Percentiles rank a stretch among this genome's conserved stretches.
phyloP scores from a whole-genome alignment of 2,329 filamentous ascomycete species.

The Colletotrichum acutatum region DNA sequence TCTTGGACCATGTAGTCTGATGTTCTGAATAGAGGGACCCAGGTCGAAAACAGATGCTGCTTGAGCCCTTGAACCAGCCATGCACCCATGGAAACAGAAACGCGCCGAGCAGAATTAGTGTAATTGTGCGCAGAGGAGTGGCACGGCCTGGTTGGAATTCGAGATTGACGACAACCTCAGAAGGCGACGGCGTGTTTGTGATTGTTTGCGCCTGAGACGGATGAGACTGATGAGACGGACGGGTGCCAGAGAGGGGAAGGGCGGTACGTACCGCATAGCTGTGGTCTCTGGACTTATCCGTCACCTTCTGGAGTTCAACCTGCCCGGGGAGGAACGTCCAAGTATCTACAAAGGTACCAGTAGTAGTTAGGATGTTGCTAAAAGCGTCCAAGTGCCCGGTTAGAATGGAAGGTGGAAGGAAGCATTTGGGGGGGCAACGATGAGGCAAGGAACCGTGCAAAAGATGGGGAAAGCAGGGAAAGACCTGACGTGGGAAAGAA shows the following conservation, averaged over 20 bases:
- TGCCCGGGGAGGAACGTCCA: too few relatives aligned
- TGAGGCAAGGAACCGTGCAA: not conserved
- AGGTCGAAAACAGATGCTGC: not conserved
- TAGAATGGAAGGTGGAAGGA: not conserved
- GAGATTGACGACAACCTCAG: slow-evolving; percentile 9
- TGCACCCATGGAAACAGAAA: not conserved
- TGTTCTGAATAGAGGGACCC: not conserved
- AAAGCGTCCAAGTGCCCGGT: slow-evolving; percentile 15
- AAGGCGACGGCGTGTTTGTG: not conserved
- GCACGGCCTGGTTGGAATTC: slow-evolving; percentile 5
- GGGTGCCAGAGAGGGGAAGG: not conserved
- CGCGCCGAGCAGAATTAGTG: not conserved
- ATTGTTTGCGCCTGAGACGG: slow-evolving; percentile 25
- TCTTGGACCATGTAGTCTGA: not conserved
- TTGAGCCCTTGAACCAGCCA: not conserved
- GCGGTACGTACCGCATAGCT: not conserved
- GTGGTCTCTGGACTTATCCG: not conserved
- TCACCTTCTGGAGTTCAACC: too few relatives aligned
- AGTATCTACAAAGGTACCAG: too few relatives aligned
- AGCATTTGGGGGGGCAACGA: not conserved
- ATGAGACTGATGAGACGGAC: slow-evolving; percentile 18
- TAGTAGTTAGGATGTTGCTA: not conserved
- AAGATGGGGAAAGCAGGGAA: slow-evolving; percentile 9
- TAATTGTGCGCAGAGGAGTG: not conserved
- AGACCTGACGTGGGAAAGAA: not conserved